phyloP scores from a whole-genome alignment of 2,329 filamentous ascomycete genomes.

The Penicillium hesseltinei region DNA sequence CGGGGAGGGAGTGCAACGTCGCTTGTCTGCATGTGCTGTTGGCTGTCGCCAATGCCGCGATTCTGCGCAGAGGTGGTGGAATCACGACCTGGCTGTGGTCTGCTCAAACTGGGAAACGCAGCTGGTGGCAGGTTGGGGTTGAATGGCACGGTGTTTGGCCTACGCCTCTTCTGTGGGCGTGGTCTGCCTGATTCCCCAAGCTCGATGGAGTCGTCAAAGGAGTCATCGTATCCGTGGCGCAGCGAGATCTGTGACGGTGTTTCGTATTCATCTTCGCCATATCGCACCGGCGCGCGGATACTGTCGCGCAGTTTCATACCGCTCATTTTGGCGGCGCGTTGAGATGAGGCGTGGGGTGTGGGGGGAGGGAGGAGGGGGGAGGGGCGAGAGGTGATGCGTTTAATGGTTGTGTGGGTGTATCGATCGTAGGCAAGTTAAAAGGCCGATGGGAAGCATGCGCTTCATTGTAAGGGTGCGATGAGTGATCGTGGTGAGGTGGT shows the following conservation, averaged over 20 bases:
- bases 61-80: neutral
- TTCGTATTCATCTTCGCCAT: slow-evolving; percentile 26
- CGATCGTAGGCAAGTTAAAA: neutral
- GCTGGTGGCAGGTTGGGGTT: slow-evolving; percentile 43
- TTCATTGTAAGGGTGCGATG: neutral
- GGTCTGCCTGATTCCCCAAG: neutral
- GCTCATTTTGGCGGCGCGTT: slow-evolving; percentile 7
- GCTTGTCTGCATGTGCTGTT: neutral
- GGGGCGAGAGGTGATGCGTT: neutral
- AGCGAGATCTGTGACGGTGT: slow-evolving; percentile 2
- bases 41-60: neutral
- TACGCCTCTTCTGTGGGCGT: neutral
- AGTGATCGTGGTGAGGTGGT: neutral
- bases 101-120: slow-evolving; percentile 42
- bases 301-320: slow-evolving; percentile 35
- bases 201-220: neutral
- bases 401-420: neutral
- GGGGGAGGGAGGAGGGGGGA: neutral
- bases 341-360: neutral
- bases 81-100: slow-evolving; percentile 3
- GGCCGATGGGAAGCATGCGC: neutral
- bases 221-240: neutral
- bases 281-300: slow-evolving; percentile 32
- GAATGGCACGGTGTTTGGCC: slow-evolving; percentile 21
- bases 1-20: neutral